Base-by-base conservation (phyloP, 495 filamentous ascomycete genomes). In the Letharia lupina region DNA sequence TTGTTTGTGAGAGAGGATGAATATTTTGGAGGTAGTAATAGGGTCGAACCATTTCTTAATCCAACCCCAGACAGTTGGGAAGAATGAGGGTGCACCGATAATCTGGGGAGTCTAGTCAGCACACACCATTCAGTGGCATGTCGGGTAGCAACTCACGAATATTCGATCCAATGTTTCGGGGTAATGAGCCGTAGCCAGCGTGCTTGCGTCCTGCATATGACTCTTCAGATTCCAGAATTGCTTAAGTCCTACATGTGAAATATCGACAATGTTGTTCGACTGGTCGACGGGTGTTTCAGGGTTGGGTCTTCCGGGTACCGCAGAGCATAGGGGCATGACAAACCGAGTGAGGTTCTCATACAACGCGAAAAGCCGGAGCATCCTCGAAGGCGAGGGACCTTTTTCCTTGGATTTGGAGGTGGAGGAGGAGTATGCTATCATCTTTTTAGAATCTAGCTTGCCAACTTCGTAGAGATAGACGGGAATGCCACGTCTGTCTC, bases 11-110 rank as follows among this genome's bases (percentile, higher is more conserved):
- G 80, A 81, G 64, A 95, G 83, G 69, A 96, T 91, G 74, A 95
- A 93, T 72, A 96, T 95, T 77, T 96, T 96, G 68, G 89, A 90
- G 5, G 91, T 90, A 60, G 91, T 96, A 64, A 88, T 87, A 45
- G 91, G 91, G 76, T 96, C 91, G 72, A 95, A 95, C 91, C 91
- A 96, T 70, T 86, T 85, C 79, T 95, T 94, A 75, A 95, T 88
- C 91, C 91, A 96, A 68, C 87, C 83, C 91, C 91, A 96, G 61
- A 96, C 89, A 15, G 91, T 95, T 37, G 89, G 88, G 78, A 96
- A 96, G 82, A 93, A 96, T 52, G 84, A 79, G 4, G 91, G 91
- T 4, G 91, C 91, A 58, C 91, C 91, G 67, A 96, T 89, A 71
- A 96, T 90, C 82, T 89, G 3, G 44, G 40, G 40, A 13, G 70